Evolutionary conservation across 1,284 basidiomycete species (phyloP), one percentile per base, ranked within the genome.

Genomic region (Xanthoconium separans): DNA sequence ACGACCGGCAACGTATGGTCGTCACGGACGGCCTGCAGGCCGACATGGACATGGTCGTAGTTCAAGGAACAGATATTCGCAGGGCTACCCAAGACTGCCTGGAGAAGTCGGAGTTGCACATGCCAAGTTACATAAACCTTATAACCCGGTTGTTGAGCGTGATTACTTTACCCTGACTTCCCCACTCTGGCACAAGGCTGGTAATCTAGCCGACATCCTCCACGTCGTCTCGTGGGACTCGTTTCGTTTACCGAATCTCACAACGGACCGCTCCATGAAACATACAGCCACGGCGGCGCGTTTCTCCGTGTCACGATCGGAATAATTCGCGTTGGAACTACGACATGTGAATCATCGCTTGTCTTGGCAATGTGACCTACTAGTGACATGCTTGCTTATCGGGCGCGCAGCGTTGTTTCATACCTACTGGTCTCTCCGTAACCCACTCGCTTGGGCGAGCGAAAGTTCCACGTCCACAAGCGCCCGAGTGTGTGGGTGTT

Each of bases 381-480:
- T 24, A 24, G 34, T 37, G 36, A 42, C 36, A 51, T 31, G 33
- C 33, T 13, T 15, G 33, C 33, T 15, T 16, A 34, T 13, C 15
- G 16, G 16, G 12, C 33, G n/a, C 36, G 34, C 31, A 27, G 18
- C 15, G 11, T 29, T 29, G 30, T 50, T 31, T 27, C 39, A 44
- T 34, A 53, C 15, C 11, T 58, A 54, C 33, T 47, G 22, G 33
- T 31, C 29, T 42, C 8, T 29, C n/a, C 12, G n/a, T 18, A 39
- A 22, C 62, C 53, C 60, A n/a, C 16, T 29, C 30, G 56, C 46
- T 68, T 79, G 77, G 48, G 72, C 74, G 29, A 89, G 70, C 65
- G 82, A 77, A 48, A 78, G 78, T 73, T 95, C 93, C 24, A 87
- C 61, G 55, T 75, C 71, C 55, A 92, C 74, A 27, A 91, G 76